Conservation (phyloP, 192 early-diverging fungal genomes). For the Entrophospora sp. region DNA sequence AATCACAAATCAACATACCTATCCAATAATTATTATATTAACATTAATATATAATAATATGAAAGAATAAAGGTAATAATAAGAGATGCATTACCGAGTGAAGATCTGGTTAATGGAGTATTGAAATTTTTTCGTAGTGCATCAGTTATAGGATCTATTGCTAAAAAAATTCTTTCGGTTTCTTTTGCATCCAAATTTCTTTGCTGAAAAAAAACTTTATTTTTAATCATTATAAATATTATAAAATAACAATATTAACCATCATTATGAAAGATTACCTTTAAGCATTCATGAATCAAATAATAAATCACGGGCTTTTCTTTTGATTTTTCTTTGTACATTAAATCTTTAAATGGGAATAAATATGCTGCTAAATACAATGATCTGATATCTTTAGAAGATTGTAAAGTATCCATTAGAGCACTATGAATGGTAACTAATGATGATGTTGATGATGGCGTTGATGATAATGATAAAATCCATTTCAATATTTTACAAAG, state of each 20-base stretch:
- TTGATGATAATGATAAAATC: no score
- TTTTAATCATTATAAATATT: conserved; percentile 28
- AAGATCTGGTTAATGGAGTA: background rate
- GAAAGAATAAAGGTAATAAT: background rate
- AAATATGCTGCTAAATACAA: conserved; percentile 51
- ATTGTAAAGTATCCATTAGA: no score
- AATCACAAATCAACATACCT: conserved; percentile 53
- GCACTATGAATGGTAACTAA: no score
- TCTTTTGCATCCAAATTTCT: background rate
- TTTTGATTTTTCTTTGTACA: conserved; percentile 37
- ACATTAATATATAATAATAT: background rate
- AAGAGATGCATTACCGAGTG: background rate
- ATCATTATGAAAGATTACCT: no score
- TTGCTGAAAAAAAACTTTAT: conserved; percentile 10
- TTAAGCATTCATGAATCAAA: conserved; percentile 54
- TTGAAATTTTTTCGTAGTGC: conserved; percentile 16
- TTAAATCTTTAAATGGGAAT: conserved; percentile 42
- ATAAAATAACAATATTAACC: conserved; percentile 30
- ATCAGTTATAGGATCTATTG: background rate
- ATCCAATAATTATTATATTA: conserved; percentile 11
- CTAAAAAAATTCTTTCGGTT: background rate
- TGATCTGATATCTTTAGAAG: conserved; percentile 26
- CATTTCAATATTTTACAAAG: conserved; percentile 36
- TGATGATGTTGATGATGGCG: no score
- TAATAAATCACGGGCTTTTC: conserved; percentile 32